Percentiles rank a stretch among this genome's conserved stretches.
phyloP scores from a whole-genome alignment of 192 early-diverging fungal species.

The Gryganskiella cystojenkinii region DNA sequence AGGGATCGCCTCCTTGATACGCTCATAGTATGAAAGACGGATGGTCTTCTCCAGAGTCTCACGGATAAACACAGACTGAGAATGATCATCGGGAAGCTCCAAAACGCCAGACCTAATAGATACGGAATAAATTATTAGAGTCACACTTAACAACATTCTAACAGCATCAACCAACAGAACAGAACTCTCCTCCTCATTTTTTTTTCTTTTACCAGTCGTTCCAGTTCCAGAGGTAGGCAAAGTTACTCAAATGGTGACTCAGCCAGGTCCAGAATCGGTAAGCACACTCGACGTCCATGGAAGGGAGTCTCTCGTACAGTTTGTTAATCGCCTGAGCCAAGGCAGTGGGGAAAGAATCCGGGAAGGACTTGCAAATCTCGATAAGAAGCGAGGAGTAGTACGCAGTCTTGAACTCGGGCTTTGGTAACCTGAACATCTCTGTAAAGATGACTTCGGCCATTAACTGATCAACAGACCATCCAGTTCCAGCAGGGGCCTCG shows the following conservation, averaged over 20 bases:
- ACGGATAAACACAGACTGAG: constrained; percentile 79
- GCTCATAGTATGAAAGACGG: constrained; percentile 90
- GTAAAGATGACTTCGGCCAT: constrained; percentile 52
- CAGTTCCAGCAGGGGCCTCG: constrained; percentile 15
- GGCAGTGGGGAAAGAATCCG: constrained; percentile 66
- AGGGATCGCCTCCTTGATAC: constrained; percentile 83
- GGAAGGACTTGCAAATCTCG: constrained; percentile 77
- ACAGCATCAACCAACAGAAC: not conserved
- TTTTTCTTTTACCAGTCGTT: constrained; percentile 83
- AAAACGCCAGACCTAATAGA: constrained; percentile 62
- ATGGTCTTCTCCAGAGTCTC: constrained; percentile 90
- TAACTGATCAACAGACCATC: constrained; percentile 39
- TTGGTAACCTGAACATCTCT: constrained; percentile 63
- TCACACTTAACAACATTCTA: not conserved
- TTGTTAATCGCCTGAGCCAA: constrained; percentile 73
- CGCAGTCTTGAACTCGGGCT: constrained; percentile 67
- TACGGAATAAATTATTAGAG: constrained; percentile 2
- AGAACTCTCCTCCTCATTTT: not conserved
- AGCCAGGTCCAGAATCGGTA: constrained; percentile 90
- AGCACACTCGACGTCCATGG: constrained; percentile 89
- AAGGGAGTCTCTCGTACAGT: constrained; percentile 72
- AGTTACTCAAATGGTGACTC: constrained; percentile 93
- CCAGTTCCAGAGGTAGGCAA: constrained; percentile 93
- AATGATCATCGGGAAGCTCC: constrained; percentile 60
- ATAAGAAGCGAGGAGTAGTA: constrained; percentile 81